phyloP scores from a whole-genome alignment of 768 basidiomycete genomes.

The Xerocomellus amylosporus region DNA sequence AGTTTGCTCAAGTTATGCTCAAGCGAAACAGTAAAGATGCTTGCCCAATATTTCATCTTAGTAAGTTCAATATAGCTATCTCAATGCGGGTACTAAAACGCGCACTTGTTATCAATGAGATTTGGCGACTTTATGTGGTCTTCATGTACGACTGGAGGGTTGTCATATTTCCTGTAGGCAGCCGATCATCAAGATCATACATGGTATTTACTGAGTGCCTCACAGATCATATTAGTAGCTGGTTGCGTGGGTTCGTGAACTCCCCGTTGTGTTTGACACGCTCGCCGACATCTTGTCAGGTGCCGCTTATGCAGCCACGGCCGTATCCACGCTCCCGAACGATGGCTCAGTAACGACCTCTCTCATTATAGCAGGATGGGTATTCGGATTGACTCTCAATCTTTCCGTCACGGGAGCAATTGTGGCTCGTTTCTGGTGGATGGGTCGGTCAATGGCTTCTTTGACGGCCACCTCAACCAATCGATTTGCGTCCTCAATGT shows the following conservation, averaged over 20 bases:
- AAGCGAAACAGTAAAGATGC: neutral
- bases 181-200: neutral
- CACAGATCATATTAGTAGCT: neutral
- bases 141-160: neutral
- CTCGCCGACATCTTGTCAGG: neutral
- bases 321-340: neutral
- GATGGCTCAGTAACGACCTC: neutral
- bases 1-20: neutral
- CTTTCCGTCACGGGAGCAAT: neutral
- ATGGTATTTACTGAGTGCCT: neutral
- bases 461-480: neutral
- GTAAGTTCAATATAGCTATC: neutral
- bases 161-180: neutral
- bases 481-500: neutral
- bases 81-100: neutral
- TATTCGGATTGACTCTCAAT: neutral
- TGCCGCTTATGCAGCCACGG: neutral
- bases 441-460: neutral
- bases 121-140: conserved; percentile 4
- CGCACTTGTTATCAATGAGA: neutral
- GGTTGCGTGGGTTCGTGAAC: neutral
- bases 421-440: neutral
- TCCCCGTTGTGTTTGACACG: neutral
- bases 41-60: neutral
- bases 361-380: neutral